Percentiles rank a stretch among this genome's conserved stretches.
These are phyloP conservation scores for Syzygium syzygioides DNA, from an alignment of 441 rosid genomes.

Conservation along the genomic window DNA sequence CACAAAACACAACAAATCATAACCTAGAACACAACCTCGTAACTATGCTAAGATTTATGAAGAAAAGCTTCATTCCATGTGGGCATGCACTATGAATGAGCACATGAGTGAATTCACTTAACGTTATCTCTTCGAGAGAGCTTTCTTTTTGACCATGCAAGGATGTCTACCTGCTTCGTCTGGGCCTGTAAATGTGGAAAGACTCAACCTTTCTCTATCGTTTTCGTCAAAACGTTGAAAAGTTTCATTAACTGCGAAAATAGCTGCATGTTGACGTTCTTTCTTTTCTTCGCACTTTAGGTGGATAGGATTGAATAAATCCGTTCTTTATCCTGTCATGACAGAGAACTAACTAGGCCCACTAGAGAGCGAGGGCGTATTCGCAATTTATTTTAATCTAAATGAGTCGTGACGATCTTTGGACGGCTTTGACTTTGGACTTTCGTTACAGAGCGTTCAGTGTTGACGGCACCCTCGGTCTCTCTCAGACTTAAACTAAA, in stretches of 20 bases:
- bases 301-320: neutral
- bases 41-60: neutral
- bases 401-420: neutral
- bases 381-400: neutral
- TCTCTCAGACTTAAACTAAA: neutral
- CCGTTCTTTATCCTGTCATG: neutral
- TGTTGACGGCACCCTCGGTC: neutral
- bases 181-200: neutral
- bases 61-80: neutral
- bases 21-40: neutral
- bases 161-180: neutral
- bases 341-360: neutral
- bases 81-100: neutral
- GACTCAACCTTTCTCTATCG: neutral
- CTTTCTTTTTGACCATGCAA: neutral
- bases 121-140: neutral
- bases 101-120: neutral
- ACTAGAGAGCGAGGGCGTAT: neutral
- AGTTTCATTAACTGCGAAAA: neutral
- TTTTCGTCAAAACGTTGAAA: neutral
- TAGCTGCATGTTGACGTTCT: neutral
- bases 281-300: neutral
- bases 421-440: neutral
- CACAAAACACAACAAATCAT: neutral
- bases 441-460: neutral